Percentiles rank a stretch among this genome's conserved stretches.
These are phyloP conservation scores for Fusarium drepaniforme DNA, from an alignment of 2,329 filamentous ascomycete genomes.

Conservation along the genomic window DNA sequence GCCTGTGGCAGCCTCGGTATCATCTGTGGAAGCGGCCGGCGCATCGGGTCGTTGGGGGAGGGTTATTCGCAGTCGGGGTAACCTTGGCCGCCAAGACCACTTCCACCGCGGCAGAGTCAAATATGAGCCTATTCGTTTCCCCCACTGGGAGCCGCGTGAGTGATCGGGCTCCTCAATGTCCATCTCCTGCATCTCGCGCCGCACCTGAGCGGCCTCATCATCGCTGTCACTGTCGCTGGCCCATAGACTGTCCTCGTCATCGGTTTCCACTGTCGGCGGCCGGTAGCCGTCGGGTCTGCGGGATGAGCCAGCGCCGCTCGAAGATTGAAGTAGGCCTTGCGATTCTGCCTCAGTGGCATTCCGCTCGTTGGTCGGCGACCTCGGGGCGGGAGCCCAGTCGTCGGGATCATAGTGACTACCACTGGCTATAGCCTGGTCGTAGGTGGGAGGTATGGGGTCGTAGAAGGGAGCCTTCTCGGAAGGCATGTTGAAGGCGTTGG, in stretches of 20 bases:
- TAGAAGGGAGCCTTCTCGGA: slow-evolving; percentile 57
- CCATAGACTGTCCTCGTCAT: slow-evolving; percentile 73
- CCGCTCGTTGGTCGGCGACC: slow-evolving; percentile 63
- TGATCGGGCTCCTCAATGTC: slow-evolving; percentile 79
- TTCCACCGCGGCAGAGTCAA: slow-evolving; percentile 67
- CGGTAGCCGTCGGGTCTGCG: slow-evolving; percentile 73
- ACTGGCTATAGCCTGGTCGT: slow-evolving; percentile 56
- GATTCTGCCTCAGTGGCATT: slow-evolving; percentile 79
- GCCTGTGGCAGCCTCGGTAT: slow-evolving; percentile 40
- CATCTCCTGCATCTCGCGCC: slow-evolving; percentile 89
- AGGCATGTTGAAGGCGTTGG: slow-evolving; percentile 45
- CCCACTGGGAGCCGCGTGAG: slow-evolving; percentile 60
- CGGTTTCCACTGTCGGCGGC: slow-evolving; percentile 83
- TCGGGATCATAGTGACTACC: slow-evolving; percentile 49
- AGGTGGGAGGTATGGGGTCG: slow-evolving; percentile 57
- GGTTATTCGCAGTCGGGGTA: slow-evolving; percentile 64
- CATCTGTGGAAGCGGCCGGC: slow-evolving; percentile 36
- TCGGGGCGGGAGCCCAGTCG: slow-evolving; percentile 46
- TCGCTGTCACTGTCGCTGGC: slow-evolving; percentile 62
- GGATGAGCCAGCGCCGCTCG: slow-evolving; percentile 56
- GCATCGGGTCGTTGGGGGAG: slow-evolving; percentile 55
- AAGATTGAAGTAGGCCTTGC: slow-evolving; percentile 77
- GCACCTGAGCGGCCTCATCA: slow-evolving; percentile 73
- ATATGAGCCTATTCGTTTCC: slow-evolving; percentile 67
- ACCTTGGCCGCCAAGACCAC: slow-evolving; percentile 66